A percentile compares a stretch with the other conserved stretches of the same genome.
Evolutionary conservation across 1,284 basidiomycete species (phyloP).

Genomic region (Cryptococcus amylolentus): DNA sequence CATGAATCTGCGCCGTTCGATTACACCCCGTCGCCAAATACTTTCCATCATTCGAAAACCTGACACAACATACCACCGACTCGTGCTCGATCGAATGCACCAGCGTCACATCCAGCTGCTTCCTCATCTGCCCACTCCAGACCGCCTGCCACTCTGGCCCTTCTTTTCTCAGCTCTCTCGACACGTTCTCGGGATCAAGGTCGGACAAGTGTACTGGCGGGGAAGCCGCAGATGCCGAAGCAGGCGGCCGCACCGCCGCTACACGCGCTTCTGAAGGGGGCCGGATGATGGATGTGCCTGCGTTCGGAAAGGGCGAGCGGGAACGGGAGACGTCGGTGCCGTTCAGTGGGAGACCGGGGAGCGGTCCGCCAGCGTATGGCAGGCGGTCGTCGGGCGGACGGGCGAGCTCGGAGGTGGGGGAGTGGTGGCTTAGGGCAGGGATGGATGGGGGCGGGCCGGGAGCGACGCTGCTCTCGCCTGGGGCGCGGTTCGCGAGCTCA

Average conservation of each 20-base stretch:
- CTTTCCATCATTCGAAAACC: slow-evolving; percentile 84
- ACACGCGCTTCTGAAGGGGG: slow-evolving; percentile 33
- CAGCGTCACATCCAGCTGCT: slow-evolving; percentile 77
- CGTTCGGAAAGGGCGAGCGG: slow-evolving; percentile 28
- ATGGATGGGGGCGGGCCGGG: slow-evolving; percentile 19
- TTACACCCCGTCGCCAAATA: slow-evolving; percentile 88
- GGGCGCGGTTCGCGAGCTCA: slow-evolving; percentile 57
- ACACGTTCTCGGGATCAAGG: slow-evolving; percentile 54
- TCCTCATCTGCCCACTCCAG: slow-evolving; percentile 81
- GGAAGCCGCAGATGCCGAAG: slow-evolving; percentile 23
- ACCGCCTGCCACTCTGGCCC: slow-evolving; percentile 93
- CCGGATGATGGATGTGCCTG: slow-evolving; percentile 23
- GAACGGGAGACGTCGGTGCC: slow-evolving; percentile 32
- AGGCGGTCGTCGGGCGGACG: slow-evolving; percentile 22
- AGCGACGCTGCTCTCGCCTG: slow-evolving; percentile 32
- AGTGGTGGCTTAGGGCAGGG: slow-evolving; percentile 2
- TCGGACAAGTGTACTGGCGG: slow-evolving; percentile 50
- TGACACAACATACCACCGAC: slow-evolving; percentile 91
- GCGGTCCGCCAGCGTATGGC: slow-evolving; percentile 13
- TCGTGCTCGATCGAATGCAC: slow-evolving; percentile 91
- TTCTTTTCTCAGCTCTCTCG: slow-evolving; percentile 64
- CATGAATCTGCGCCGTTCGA: slow-evolving; percentile 82
- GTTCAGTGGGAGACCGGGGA: slow-evolving; percentile 33
- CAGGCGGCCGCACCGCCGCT: background rate
- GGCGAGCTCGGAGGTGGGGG: slow-evolving; percentile 43